Percentiles rank a stretch among this genome's conserved stretches.
These are phyloP conservation scores for Saccharomycopsis schoenii DNA, from an alignment of 805 yeast species.

Conservation along the genomic window DNA sequence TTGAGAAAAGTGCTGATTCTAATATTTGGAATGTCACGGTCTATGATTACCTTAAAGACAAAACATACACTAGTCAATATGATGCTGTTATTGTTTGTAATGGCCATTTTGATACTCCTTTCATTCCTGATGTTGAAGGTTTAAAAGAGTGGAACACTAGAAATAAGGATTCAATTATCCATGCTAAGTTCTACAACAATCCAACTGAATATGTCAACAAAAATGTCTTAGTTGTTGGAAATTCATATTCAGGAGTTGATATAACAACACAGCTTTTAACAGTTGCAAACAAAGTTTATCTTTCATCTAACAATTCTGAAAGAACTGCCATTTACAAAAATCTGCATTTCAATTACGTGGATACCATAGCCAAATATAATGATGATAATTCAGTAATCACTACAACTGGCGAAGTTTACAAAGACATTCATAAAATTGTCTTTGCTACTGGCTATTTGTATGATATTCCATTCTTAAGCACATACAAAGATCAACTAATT, in stretches of 20 bases:
- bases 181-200: conserved; percentile 46
- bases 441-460: conserved; percentile 72
- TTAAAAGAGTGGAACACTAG: conserved; percentile 35
- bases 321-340: not conserved
- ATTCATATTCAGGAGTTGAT: conserved; percentile 71
- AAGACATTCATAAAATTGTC: conserved; percentile 45
- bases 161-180: conserved; percentile 40
- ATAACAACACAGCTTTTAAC: conserved; percentile 42
- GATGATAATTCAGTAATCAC: conserved; percentile 29
- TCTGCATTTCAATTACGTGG: not conserved
- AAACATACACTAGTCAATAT: conserved; percentile 35
- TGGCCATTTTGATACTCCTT: conserved; percentile 58
- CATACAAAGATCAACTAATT: conserved; percentile 24
- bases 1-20: conserved; percentile 20
- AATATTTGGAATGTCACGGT: not conserved
- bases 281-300: not conserved
- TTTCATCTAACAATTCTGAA: not conserved
- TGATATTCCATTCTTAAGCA: conserved; percentile 41
- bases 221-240: conserved; percentile 57
- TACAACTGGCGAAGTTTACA: conserved; percentile 37
- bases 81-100: conserved; percentile 58
- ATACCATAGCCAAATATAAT: not conserved
- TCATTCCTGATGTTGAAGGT: conserved; percentile 46
- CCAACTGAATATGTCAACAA: conserved; percentile 30
- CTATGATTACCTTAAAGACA: not conserved